Evolutionary conservation across 2,329 filamentous ascomycete genomes (phyloP), one percentile per base, ranked within the genome.

Genomic region (Truncatella angustata): DNA sequence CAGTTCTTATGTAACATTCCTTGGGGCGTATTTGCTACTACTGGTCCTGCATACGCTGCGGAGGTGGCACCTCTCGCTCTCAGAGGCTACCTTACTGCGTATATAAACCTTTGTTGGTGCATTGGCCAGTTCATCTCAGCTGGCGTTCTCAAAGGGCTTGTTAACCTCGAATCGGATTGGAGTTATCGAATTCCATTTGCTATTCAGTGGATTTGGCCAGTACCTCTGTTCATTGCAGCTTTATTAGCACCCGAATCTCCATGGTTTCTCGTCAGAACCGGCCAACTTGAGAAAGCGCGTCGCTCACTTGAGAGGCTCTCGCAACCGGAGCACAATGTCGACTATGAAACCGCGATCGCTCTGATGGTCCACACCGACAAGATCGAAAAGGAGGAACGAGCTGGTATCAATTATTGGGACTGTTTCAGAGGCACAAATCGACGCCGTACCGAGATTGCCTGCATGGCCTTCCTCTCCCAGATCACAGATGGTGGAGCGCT

Each of bases 381-480:
- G 60, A 58, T 76, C 4, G 77, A 80, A 60, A 68, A 72, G 51
- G 63, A 72, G 51, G 63, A 72, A 54, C 66, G 63, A 1, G 55
- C 57, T 0, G 75, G 75, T 2, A 68, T 67, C 11, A 64, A 58
- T 1, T 77, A 78, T 54, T 56, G 60, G 50, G 76, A 80, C 56
- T 75, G 71, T 54, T 80, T 81, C 70, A 65, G 65, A 10, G 77
- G 77, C 23, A 70, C 70, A 14, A 73, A 80, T 59, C 66, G 70
- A 2, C 71, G 73, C 36, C 72, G 75, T 39, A 76, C 74, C 4
- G 71, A 77, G 59, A 73, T 78, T 49, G 70, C 70, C 21, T 70
- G 69, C 57, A 66, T 73, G 64, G 53, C 65, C 14, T 73, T 73
- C 59, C 52, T 72, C 34, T 70, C 66, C 1, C 75, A 78, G 54